A percentile compares a stretch with the other conserved stretches of the same genome.
Evolutionary conservation across 2,329 filamentous ascomycete genomes (phyloP).

Genomic region (Aspergillus chevalieri): DNA sequence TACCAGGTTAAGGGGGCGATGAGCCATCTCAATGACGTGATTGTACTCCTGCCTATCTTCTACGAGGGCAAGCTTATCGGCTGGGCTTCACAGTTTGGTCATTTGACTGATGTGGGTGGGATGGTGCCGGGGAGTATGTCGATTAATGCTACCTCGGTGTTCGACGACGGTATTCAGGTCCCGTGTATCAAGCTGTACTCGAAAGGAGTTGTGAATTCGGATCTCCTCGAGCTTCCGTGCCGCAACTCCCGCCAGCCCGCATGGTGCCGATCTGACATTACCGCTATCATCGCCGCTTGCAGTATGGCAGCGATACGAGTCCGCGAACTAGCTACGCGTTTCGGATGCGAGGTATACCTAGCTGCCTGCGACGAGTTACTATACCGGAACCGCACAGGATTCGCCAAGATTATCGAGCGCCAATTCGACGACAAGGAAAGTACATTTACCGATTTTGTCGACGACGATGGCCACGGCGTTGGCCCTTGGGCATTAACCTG

Average conservation of each 20-base stretch:
- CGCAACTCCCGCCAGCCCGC: slow-evolving; percentile 45
- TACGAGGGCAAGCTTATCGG: slow-evolving; percentile 41
- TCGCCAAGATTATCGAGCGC: slow-evolving; percentile 42
- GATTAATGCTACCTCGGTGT: slow-evolving; percentile 44
- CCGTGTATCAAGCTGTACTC: slow-evolving; percentile 45
- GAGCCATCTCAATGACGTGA: slow-evolving; percentile 46
- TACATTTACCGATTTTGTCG: slow-evolving; percentile 46
- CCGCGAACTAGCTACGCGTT: slow-evolving; percentile 41
- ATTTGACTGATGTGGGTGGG: slow-evolving; percentile 42
- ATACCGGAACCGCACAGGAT: slow-evolving; percentile 38
- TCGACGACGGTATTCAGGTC: slow-evolving; percentile 47
- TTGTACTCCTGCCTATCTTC: slow-evolving; percentile 46
- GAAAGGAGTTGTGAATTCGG: slow-evolving; percentile 39
- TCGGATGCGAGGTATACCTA: slow-evolving; percentile 41
- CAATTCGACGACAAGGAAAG: slow-evolving; percentile 40
- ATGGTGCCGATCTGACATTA: slow-evolving; percentile 46
- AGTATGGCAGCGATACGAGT: slow-evolving; percentile 41
- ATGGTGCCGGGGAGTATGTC: slow-evolving; percentile 48
- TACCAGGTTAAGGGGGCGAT: slow-evolving; percentile 47
- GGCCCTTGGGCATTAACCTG: slow-evolving; percentile 45
- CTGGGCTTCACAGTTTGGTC: slow-evolving; percentile 48
- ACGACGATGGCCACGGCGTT: slow-evolving; percentile 43
- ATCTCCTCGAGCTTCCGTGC: slow-evolving; percentile 42
- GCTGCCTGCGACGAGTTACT: slow-evolving; percentile 43
- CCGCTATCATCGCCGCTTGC: slow-evolving; percentile 44